Evolutionary conservation across 805 yeast genomes (phyloP).

Genomic region (Kuraishia piskuri): DNA sequence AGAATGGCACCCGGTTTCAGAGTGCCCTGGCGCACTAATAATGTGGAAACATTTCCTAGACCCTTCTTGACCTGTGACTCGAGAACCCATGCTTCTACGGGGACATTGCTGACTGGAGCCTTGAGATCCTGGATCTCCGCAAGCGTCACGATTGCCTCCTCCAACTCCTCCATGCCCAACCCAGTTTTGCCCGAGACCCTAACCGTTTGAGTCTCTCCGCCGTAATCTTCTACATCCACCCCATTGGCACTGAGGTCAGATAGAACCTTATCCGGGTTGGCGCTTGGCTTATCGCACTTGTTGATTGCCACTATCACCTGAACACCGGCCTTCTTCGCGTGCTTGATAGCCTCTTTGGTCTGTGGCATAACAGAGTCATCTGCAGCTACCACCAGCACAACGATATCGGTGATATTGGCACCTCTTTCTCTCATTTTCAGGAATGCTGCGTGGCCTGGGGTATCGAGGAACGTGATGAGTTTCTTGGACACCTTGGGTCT

Average conservation of each 20-base stretch:
- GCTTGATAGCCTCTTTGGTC: conserved; percentile 91
- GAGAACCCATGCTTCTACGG: conserved; percentile 79
- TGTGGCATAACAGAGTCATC: conserved; percentile 98
- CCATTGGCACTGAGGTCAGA: conserved; percentile 71
- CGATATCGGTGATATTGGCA: conserved; percentile 87
- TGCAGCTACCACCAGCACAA: conserved; percentile 89
- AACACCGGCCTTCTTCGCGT: conserved; percentile 74
- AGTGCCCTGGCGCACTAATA: conserved; percentile 73
- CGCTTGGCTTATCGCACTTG: conserved; percentile 78
- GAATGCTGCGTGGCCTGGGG: conserved; percentile 98
- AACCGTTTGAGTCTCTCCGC: conserved; percentile 91
- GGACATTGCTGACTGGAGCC: conserved; percentile 44
- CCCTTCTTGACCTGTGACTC: conserved; percentile 81
- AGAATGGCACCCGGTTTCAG: conserved; percentile 61
- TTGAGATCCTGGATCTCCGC: conserved; percentile 78
- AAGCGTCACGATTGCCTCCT: conserved; percentile 79
- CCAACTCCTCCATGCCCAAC: conserved; percentile 78
- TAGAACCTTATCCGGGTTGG: conserved; percentile 66
- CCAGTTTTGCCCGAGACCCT: conserved; percentile 88
- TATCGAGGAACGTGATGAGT: conserved; percentile 82
- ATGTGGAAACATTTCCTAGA: conserved; percentile 79
- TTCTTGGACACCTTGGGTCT: conserved; percentile 67
- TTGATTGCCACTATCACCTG: conserved; percentile 88
- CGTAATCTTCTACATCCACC: conserved; percentile 83
- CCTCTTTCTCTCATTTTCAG: conserved; percentile 95